Evolutionary conservation across 768 basidiomycete genomes (phyloP).

Genomic region (Boletus patriciae): DNA sequence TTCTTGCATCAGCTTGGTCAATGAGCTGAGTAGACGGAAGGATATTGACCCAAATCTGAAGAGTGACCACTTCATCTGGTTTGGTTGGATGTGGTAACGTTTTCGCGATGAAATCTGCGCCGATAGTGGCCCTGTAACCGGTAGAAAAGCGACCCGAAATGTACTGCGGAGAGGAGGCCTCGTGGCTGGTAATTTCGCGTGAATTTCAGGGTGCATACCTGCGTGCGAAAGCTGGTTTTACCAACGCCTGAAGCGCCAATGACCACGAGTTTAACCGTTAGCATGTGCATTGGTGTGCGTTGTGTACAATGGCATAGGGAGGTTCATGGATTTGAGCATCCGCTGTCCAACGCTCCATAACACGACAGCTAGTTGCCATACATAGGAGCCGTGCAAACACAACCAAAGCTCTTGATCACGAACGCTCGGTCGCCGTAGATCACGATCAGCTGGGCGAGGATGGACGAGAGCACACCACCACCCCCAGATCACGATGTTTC

Average conservation of each 20-base stretch:
- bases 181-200: not conserved
- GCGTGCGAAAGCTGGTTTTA: slow-evolving; percentile 75
- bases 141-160: slow-evolving; percentile 74
- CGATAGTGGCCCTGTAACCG: slow-evolving; percentile 82
- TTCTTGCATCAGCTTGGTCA: slow-evolving; percentile 4
- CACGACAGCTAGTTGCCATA: slow-evolving; percentile 11
- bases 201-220: slow-evolving; percentile 45
- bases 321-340: slow-evolving; percentile 11
- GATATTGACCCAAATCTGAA: slow-evolving; percentile 65
- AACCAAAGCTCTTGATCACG: slow-evolving; percentile 9
- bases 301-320: slow-evolving; percentile 16
- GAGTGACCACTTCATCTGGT: slow-evolving; percentile 54
- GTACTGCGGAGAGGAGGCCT: slow-evolving; percentile 46
- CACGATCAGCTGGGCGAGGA: slow-evolving; percentile 4
- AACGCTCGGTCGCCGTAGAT: not conserved
- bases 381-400: slow-evolving; percentile 15
- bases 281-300: slow-evolving; percentile 42
- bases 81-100: slow-evolving; percentile 59
- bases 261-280: slow-evolving; percentile 77
- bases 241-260: slow-evolving; percentile 85
- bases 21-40: not conserved
- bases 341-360: slow-evolving; percentile 1
- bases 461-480: slow-evolving; percentile 35
- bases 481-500: slow-evolving; percentile 41
- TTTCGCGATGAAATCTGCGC: slow-evolving; percentile 86